Percentiles rank a stretch among this genome's conserved stretches.
phyloP scores from a whole-genome alignment of 2,329 filamentous ascomycete species.

The Capronia coronata region DNA sequence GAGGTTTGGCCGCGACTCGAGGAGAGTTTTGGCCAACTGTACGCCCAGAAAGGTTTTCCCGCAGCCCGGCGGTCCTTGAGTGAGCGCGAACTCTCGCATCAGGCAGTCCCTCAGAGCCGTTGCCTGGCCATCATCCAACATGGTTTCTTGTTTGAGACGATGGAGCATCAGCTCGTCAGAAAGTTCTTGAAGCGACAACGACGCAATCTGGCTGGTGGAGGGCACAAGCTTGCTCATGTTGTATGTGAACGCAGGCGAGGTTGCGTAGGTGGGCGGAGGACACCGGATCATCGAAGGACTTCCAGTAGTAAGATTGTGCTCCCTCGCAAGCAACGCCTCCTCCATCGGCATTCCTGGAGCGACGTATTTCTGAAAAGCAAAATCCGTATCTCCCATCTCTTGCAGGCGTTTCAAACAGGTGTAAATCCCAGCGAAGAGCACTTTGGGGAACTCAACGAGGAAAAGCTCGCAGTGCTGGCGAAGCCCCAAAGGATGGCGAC shows the following conservation, averaged over 20 bases:
- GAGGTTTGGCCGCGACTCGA: conserved; percentile 24
- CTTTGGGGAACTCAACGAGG: conserved; percentile 57
- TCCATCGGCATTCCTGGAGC: conserved; percentile 16
- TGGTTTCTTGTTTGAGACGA: conserved; percentile 17
- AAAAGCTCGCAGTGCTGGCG: conserved; percentile 19
- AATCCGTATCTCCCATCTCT: conserved; percentile 39
- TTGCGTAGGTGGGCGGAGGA: conserved; percentile 27
- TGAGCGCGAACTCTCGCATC: conserved; percentile 50
- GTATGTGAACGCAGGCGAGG: conserved; percentile 21
- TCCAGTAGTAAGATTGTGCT: conserved; percentile 4
- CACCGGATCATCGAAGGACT: conserved; percentile 1
- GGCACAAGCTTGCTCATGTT: conserved; percentile 23
- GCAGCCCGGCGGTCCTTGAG: conserved; percentile 66
- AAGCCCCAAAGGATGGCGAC: conserved; percentile 25
- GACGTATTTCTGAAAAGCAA: conserved; percentile 26
- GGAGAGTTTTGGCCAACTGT: conserved; percentile 37
- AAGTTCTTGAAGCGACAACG: conserved; percentile 12
- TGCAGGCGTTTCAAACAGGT: conserved; percentile 54
- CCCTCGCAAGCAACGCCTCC: neutral
- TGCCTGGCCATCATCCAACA: conserved; percentile 36
- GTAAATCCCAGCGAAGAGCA: conserved; percentile 53
- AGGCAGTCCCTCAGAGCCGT: conserved; percentile 50
- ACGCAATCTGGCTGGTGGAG: conserved; percentile 5
- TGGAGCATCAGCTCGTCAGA: conserved; percentile 7
- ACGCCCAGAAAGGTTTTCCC: conserved; percentile 60